A percentile compares a stretch with the other conserved stretches of the same genome.
Conservation (phyloP, 306 rosid genomes). For the Quercus alba region DNA sequence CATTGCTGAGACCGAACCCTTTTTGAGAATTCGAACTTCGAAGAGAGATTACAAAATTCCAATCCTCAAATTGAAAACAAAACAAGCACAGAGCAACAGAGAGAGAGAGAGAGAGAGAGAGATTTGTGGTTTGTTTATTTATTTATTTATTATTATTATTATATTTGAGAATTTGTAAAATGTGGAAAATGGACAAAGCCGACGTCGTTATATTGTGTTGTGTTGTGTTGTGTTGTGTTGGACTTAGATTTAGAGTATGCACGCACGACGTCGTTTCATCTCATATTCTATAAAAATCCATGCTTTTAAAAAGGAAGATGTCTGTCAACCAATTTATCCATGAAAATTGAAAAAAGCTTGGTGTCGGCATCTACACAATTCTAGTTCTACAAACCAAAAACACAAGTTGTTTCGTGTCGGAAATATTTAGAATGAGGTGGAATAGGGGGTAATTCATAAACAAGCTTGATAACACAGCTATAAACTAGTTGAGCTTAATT, state of each 20-base stretch:
- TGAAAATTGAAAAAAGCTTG: background rate
- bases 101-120: background rate
- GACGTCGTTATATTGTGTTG: background rate
- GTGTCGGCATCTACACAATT: background rate
- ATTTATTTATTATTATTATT: no score
- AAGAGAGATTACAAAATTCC: background rate
- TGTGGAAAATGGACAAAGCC: background rate
- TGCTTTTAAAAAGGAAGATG: no score
- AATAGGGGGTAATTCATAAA: no score
- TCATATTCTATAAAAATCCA: no score
- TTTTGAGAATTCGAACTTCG: no score
- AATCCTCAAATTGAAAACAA: background rate
- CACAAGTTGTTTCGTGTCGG: no score
- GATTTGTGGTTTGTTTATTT: background rate
- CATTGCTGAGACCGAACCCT: background rate
- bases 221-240: background rate
- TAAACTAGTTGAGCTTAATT: no score
- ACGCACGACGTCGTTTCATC: no score
- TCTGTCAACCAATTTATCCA: background rate
- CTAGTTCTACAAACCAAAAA: no score
- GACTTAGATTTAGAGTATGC: no score
- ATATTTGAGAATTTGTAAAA: background rate
- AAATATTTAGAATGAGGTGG: no score
- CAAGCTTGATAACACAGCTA: no score
- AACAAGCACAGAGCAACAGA: background rate